Conservation (phyloP, 331 rosid species). For the Rosa hybrid region DNA sequence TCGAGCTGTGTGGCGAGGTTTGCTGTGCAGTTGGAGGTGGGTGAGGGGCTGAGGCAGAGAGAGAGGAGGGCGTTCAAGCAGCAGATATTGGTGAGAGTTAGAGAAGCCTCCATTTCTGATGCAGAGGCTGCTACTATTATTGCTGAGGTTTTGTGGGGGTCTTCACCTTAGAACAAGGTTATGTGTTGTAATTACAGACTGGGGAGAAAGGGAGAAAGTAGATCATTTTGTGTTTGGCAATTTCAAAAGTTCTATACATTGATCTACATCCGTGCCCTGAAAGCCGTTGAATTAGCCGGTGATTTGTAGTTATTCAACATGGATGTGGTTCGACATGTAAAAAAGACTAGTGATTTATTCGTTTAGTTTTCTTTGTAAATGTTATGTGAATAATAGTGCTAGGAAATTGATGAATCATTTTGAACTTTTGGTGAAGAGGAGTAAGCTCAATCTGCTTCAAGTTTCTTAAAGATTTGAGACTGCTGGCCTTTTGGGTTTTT, state of each 20-base stretch:
- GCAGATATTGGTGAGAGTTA: slow-evolving; percentile 58
- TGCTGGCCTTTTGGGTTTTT: neutral
- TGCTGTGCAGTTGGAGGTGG: slow-evolving; percentile 84
- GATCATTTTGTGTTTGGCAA: neutral
- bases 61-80: slow-evolving; percentile 83
- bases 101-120: slow-evolving; percentile 62
- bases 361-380: neutral
- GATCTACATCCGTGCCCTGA: neutral
- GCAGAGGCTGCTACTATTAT: slow-evolving; percentile 83
- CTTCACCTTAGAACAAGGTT: slow-evolving; percentile 46
- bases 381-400: neutral
- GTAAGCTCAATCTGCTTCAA: neutral
- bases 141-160: slow-evolving; percentile 92
- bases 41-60: slow-evolving; percentile 88
- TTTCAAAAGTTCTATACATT: neutral
- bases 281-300: neutral
- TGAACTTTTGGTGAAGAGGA: neutral
- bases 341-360: neutral
- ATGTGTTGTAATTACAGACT: neutral
- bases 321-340: neutral
- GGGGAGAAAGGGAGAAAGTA: neutral
- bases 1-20: slow-evolving; percentile 83
- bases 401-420: neutral
- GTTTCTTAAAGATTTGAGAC: neutral
- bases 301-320: neutral